phyloP scores from a whole-genome alignment of 371 early-diverging fungal species.

The Rhizopus sp. region DNA sequence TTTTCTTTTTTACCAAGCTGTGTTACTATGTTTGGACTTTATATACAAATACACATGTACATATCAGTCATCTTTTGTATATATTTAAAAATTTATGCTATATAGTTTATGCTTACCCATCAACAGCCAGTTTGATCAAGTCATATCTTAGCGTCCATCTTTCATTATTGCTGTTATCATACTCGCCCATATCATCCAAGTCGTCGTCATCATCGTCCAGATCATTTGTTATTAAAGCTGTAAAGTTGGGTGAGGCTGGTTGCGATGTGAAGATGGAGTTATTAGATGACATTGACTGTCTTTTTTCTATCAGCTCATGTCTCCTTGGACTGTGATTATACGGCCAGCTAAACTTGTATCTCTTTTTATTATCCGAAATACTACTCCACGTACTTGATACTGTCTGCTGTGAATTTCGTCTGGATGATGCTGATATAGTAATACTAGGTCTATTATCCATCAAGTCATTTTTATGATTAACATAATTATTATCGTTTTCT shows the following conservation, averaged over 20 bases:
- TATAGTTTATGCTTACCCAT: constrained; percentile 33
- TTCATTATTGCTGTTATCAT: constrained; percentile 8
- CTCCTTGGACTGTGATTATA: constrained; percentile 16
- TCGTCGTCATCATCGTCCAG: constrained; percentile 26
- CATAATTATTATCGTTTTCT: not conserved
- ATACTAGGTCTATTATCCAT: constrained; percentile 16
- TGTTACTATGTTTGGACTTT: constrained; percentile 30
- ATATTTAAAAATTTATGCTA: constrained; percentile 6
- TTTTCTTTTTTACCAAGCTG: constrained; percentile 9
- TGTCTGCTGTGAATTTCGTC: constrained; percentile 39
- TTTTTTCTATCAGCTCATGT: constrained; percentile 1
- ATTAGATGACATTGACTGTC: not conserved
- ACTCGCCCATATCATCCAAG: constrained; percentile 21
- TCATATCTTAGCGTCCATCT: constrained; percentile 44
- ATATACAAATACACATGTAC: constrained; percentile 5
- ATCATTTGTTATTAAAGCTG: constrained; percentile 21
- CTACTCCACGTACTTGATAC: constrained; percentile 18
- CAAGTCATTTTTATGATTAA: not conserved
- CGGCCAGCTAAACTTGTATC: constrained; percentile 8
- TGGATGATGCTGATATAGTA: constrained; percentile 20
- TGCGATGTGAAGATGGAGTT: constrained; percentile 1
- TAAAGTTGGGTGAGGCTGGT: constrained; percentile 30
- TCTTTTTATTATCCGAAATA: not conserved
- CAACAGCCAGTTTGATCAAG: constrained; percentile 36
- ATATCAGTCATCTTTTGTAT: constrained; percentile 10